Evolutionary conservation across 805 yeast genomes (phyloP).

Genomic region (Komagataella pastoris): DNA sequence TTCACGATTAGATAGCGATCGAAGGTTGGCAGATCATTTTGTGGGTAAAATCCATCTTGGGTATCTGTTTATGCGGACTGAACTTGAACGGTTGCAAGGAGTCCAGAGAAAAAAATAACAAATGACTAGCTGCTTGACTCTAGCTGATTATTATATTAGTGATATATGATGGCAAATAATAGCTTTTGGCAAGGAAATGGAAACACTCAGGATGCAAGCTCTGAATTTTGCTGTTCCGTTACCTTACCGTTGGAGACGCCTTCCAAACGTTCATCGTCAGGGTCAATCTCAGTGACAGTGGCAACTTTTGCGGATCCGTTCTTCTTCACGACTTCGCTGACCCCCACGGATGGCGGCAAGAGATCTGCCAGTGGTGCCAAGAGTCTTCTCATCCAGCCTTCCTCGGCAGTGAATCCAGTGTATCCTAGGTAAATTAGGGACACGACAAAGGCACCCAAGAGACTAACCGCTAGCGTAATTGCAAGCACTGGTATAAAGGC

Average conservation of each 20-base stretch:
- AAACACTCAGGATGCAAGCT: background rate
- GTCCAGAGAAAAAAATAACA: conserved; percentile 12
- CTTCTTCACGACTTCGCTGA: background rate
- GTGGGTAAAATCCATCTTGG: conserved; percentile 80
- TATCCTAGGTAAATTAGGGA: background rate
- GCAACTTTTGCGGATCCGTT: background rate
- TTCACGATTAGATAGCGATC: conserved; percentile 74
- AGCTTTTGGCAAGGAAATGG: background rate
- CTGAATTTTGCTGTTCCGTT: background rate
- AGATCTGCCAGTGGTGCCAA: background rate
- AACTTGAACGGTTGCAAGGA: conserved; percentile 24
- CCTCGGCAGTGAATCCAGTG: background rate
- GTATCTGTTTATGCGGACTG: conserved; percentile 57
- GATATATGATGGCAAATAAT: background rate
- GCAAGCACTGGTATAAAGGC: background rate
- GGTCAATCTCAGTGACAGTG: background rate
- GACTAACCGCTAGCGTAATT: background rate
- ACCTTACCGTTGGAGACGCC: background rate
- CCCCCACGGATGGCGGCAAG: background rate
- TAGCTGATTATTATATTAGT: background rate
- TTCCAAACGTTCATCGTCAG: background rate
- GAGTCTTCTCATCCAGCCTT: background rate
- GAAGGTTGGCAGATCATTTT: conserved; percentile 82
- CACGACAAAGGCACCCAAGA: background rate
- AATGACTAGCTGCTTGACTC: background rate